Conservation (phyloP, 257 asterid genomes). For the Solanum dulcamara region DNA sequence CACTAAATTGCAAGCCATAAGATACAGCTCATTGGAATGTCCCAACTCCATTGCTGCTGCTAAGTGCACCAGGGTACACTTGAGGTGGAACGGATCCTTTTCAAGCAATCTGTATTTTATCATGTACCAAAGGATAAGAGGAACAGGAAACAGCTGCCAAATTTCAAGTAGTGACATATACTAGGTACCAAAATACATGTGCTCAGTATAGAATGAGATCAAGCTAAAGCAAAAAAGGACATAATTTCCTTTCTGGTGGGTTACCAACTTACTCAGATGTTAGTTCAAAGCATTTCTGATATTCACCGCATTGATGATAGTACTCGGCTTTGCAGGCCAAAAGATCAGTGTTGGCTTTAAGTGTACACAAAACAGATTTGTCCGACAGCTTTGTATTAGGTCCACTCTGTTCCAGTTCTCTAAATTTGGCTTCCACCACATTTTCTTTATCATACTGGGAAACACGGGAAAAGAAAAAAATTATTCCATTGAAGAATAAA, state of each 20-base stretch:
- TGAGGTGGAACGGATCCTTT: constrained; percentile 96
- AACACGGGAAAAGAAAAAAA: constrained; percentile 5
- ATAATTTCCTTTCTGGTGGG: background rate
- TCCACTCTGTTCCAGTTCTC: constrained; percentile 74
- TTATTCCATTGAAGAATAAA: background rate
- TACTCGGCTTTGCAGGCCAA: constrained; percentile 99
- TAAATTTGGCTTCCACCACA: constrained; percentile 74
- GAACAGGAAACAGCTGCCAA: background rate
- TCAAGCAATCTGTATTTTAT: constrained; percentile 76
- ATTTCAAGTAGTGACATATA: background rate
- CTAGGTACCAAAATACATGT: background rate
- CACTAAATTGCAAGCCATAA: constrained; percentile 96
- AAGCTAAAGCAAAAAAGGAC: background rate
- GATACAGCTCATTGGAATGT: constrained; percentile 91
- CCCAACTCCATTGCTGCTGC: constrained; percentile 99
- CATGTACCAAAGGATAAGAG: constrained; percentile 9
- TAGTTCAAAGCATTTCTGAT: constrained; percentile 87
- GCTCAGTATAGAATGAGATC: background rate
- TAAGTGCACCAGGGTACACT: constrained; percentile 86
- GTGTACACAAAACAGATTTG: constrained; percentile 49
- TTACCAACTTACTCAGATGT: constrained; percentile 64
- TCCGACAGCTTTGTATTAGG: constrained; percentile 32
- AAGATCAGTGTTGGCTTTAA: constrained; percentile 85
- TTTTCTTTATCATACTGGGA: constrained; percentile 79
- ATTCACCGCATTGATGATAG: constrained; percentile 94